These are phyloP conservation scores for Scheffersomyces stipitis DNA, from an alignment of 805 yeast species.

Conservation along the genomic window DNA sequence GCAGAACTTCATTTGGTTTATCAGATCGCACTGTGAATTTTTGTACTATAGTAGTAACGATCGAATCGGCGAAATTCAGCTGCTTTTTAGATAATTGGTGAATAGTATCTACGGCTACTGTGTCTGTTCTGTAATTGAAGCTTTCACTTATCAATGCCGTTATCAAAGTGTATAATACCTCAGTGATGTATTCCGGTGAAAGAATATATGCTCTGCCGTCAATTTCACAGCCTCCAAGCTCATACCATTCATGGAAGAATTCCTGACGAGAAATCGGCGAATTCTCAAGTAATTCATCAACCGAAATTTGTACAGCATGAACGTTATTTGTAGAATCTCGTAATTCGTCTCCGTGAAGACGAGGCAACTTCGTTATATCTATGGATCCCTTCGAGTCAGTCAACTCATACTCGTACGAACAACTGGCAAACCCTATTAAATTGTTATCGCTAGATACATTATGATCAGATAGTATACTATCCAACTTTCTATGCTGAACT, in stretches of 20 bases:
- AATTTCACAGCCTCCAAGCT: slow-evolving; percentile 54
- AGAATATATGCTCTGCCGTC: slow-evolving; percentile 43
- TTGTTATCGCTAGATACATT: slow-evolving; percentile 8
- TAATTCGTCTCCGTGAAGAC: slow-evolving; percentile 13
- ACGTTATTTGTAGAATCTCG: background rate
- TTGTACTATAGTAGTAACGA: slow-evolving; percentile 50
- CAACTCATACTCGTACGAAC: slow-evolving; percentile 37
- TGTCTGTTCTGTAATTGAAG: slow-evolving; percentile 15
- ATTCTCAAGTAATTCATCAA: slow-evolving; percentile 35
- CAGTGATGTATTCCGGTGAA: slow-evolving; percentile 21
- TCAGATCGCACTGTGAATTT: slow-evolving; percentile 38
- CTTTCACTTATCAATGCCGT: slow-evolving; percentile 24
- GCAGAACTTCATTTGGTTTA: slow-evolving; percentile 21
- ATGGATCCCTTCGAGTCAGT: slow-evolving; percentile 23
- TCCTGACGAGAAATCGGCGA: slow-evolving; percentile 58
- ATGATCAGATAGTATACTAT: background rate
- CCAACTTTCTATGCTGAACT: slow-evolving; percentile 1
- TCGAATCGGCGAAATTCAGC: slow-evolving; percentile 14
- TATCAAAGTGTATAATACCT: slow-evolving; percentile 25
- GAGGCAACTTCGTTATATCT: slow-evolving; percentile 29
- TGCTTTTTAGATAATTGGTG: slow-evolving; percentile 9
- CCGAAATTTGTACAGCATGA: slow-evolving; percentile 6
- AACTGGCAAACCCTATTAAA: slow-evolving; percentile 28
- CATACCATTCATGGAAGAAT: slow-evolving; percentile 53
- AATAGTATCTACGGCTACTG: slow-evolving; percentile 21